Percentiles rank a stretch among this genome's conserved stretches.
Conservation (phyloP, 495 filamentous ascomycete species). For the Apodospora peruviana region DNA sequence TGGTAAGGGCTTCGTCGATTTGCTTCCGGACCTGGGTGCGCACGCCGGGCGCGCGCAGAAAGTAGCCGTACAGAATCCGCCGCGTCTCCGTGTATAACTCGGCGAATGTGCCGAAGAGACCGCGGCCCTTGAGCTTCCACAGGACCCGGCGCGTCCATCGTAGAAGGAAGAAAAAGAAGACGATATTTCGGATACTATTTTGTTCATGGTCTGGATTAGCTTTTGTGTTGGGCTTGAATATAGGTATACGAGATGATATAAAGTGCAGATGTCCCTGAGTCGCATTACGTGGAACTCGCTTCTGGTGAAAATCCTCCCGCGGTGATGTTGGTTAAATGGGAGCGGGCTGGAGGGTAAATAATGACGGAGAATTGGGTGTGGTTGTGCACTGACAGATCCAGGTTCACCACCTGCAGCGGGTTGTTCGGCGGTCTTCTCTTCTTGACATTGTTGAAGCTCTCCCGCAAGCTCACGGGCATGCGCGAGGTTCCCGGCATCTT, state of each 20-base stretch:
- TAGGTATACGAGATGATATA: neutral
- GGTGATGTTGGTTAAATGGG: too few relatives aligned
- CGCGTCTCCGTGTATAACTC: conserved; percentile 65
- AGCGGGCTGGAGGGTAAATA: neutral
- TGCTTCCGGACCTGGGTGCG: conserved; percentile 76
- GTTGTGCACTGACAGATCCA: conserved; percentile 66
- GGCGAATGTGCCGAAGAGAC: conserved; percentile 70
- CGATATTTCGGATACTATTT: conserved; percentile 70
- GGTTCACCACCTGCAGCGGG: conserved; percentile 59
- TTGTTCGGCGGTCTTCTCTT: conserved; percentile 48
- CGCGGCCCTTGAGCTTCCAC: conserved; percentile 82
- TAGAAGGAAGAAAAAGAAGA: conserved; percentile 86
- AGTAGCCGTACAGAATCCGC: conserved; percentile 73
- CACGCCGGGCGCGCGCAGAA: conserved; percentile 80
- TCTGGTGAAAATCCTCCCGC: too few relatives aligned
- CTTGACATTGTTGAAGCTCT: conserved; percentile 52
- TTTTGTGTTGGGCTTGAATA: neutral
- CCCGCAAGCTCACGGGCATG: conserved; percentile 61
- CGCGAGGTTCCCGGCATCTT: conserved; percentile 59
- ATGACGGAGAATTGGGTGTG: neutral
- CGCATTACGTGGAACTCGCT: too few relatives aligned
- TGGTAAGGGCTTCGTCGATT: conserved; percentile 64
- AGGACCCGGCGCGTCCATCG: conserved; percentile 77
- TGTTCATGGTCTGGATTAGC: neutral
- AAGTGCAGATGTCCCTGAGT: too few relatives aligned